These are phyloP conservation scores for Aspergillus indologenus DNA, from an alignment of 495 filamentous ascomycete species.

Conservation along the genomic window DNA sequence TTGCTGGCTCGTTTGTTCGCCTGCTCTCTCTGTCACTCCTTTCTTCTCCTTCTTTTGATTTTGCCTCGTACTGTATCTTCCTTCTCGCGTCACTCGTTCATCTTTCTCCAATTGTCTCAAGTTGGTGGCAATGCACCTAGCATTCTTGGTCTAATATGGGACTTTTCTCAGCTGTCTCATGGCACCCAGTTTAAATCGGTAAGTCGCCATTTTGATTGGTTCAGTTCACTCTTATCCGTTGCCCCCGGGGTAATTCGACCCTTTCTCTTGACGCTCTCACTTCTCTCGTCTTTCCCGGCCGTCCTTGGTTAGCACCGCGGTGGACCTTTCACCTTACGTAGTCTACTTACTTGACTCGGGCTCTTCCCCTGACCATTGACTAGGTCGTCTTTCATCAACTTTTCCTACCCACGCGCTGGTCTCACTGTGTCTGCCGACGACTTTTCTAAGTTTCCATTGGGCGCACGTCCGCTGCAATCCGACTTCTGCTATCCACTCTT, in stretches of 20 bases:
- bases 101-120: background rate
- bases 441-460: slow-evolving; percentile 1
- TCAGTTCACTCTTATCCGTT: background rate
- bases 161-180: slow-evolving; percentile 6
- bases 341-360: background rate
- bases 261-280: background rate
- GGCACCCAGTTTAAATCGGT: slow-evolving; percentile 13
- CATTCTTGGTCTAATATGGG: slow-evolving; percentile 9
- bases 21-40: slow-evolving; percentile 51
- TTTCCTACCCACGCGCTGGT: background rate
- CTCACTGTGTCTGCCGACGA: slow-evolving; percentile 4
- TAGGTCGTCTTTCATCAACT: slow-evolving; percentile 9
- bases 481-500: background rate
- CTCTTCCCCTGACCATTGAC: slow-evolving; percentile 17
- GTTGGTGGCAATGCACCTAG: background rate
- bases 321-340: background rate
- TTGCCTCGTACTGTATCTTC: slow-evolving; percentile 7
- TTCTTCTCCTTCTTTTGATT: slow-evolving; percentile 9
- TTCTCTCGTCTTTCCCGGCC: background rate
- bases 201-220: background rate
- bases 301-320: background rate
- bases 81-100: background rate
- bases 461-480: background rate
- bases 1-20: slow-evolving; percentile 46
- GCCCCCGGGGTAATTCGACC: background rate